Evolutionary conservation across 2,329 filamentous ascomycete species (phyloP), one percentile per base, ranked within the genome.

Genomic region (Xylaria arbuscula): DNA sequence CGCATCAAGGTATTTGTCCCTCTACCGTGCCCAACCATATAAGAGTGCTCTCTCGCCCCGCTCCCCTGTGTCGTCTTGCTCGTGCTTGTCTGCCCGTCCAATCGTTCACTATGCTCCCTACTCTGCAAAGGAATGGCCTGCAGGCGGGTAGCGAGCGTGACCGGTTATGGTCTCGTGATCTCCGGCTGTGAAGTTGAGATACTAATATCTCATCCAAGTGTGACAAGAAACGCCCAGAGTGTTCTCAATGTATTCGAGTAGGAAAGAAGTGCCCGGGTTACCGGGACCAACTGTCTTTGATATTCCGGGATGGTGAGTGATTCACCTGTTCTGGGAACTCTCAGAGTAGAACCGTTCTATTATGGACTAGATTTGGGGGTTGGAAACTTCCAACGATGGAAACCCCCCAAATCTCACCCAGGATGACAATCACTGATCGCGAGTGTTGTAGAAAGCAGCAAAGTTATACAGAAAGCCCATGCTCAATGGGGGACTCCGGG

Each of bases 231-330:
- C 82, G 81, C 48, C 88, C 89, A 5, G 83, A 87, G 73, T 91
- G 89, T 74, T 87, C 87, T 28, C 88, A 90, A 81, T 90, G 89
- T 75, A 80, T 85, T 53, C 86, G 88, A 48, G 84, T 88, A 54
- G 83, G 84, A 74, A 87, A 88, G 77, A 84, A 81, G 73, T 91
- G 89, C 72, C 87, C 88, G 22, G 89, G 89, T 7, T 90, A 91
- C 73, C 84, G 89, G 72, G 88, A 90, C 70, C 87, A 89, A 76
- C 79, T 90, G 40, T 88, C 88, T 38, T 81, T 90, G 66, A 87
- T 90, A 84, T 91, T 91, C 76, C 87, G 88, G 45, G 88, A 91
- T 79, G 88, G 51, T 54, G 51, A 54, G 51, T 54, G 10, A 17
- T 54, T 54, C 51, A 19, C 51, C 28, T 28, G 28, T 24, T 8